Conservation (phyloP, 2,329 filamentous ascomycete species). For the Fusarium poae region DNA sequence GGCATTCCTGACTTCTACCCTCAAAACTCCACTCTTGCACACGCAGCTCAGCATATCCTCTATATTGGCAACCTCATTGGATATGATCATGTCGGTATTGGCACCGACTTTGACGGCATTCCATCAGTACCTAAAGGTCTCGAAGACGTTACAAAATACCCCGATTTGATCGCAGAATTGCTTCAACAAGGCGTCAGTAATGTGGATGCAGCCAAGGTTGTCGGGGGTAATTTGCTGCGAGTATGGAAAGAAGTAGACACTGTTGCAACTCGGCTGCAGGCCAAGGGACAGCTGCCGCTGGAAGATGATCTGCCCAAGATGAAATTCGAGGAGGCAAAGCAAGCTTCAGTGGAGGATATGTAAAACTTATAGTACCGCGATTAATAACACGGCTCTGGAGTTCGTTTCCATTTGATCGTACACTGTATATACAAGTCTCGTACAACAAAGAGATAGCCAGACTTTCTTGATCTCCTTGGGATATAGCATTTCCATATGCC, state of each 20-base stretch:
- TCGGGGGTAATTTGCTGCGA: constrained; percentile 83
- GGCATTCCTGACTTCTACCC: constrained; percentile 77
- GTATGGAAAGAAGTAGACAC: constrained; percentile 86
- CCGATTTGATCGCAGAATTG: constrained; percentile 80
- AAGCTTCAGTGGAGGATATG: constrained; percentile 4
- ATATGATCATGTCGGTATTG: constrained; percentile 88
- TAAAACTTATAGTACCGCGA: constrained; percentile 13
- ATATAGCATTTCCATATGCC: constrained; percentile 11
- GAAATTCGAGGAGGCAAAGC: constrained; percentile 24
- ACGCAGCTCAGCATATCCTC: constrained; percentile 83
- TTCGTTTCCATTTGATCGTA: constrained; percentile 46
- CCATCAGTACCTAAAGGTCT: constrained; percentile 75
- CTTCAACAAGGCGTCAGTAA: constrained; percentile 80
- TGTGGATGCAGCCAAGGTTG: constrained; percentile 78
- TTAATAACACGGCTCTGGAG: constrained; percentile 17
- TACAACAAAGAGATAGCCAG: constrained; percentile 44
- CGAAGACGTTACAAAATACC: constrained; percentile 88
- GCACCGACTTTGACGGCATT: constrained; percentile 91
- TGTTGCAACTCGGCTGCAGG: constrained; percentile 76
- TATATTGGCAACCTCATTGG: constrained; percentile 87
- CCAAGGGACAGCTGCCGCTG: constrained; percentile 63
- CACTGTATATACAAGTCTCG: constrained; percentile 52
- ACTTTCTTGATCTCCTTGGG: constrained; percentile 13
- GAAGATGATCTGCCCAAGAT: constrained; percentile 62
- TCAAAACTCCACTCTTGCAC: constrained; percentile 77